Evolutionary conservation across 352 stramenopile genomes (phyloP).

Genomic region (Globisporangium barbulae): DNA sequence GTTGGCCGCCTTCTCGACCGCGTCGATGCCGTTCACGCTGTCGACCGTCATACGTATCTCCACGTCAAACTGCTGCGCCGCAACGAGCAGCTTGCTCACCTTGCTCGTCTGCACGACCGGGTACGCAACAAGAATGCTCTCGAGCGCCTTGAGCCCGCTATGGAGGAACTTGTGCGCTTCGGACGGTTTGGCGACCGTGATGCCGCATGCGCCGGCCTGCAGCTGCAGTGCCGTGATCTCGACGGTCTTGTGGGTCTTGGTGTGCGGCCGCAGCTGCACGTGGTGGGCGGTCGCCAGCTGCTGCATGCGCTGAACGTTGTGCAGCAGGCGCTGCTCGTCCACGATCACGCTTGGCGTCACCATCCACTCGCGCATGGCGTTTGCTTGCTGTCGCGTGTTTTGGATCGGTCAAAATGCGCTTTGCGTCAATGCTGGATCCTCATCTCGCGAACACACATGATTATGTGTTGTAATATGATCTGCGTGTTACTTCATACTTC

Average conservation of each 20-base stretch:
- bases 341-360: slow-evolving; percentile 59
- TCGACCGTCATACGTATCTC: slow-evolving; percentile 65
- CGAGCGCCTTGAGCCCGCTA: slow-evolving; percentile 34
- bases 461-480: no score
- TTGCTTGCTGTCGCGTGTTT: not conserved
- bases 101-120: slow-evolving; percentile 63
- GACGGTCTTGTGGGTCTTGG: slow-evolving; percentile 77
- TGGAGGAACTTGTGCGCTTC: slow-evolving; percentile 68
- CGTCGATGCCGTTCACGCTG: slow-evolving; percentile 46
- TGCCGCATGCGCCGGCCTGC: slow-evolving; percentile 40
- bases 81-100: slow-evolving; percentile 46
- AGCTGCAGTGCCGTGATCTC: slow-evolving; percentile 63
- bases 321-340: slow-evolving; percentile 51
- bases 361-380: slow-evolving; percentile 49
- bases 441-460: no score
- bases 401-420: no score
- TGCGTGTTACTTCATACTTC: no score
- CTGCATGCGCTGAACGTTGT: slow-evolving; percentile 73
- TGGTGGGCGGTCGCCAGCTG: slow-evolving; percentile 33
- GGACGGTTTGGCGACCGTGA: slow-evolving; percentile 68
- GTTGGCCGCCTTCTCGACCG: slow-evolving; percentile 46
- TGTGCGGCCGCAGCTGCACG: slow-evolving; percentile 62
- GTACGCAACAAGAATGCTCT: slow-evolving; percentile 61
- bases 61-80: slow-evolving; percentile 38
- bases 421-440: not conserved